phyloP scores from a whole-genome alignment of 108 stramenopile genomes.

The Stephanodiscus minutulus region DNA sequence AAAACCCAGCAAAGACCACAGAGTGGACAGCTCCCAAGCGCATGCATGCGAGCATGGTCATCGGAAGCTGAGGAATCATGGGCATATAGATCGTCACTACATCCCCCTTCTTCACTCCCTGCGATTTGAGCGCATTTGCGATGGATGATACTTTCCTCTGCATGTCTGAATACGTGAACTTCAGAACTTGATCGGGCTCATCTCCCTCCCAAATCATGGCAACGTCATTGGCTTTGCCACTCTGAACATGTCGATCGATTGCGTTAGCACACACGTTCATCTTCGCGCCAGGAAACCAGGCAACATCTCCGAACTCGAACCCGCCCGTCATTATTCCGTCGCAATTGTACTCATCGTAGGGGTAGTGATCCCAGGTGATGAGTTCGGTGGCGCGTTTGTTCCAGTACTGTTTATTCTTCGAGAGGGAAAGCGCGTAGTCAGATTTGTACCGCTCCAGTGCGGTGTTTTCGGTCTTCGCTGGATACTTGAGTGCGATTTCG shows the following conservation, averaged over 20 bases:
- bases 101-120: slow-evolving; percentile 71
- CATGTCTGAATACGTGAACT: slow-evolving; percentile 75
- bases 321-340: slow-evolving; percentile 36
- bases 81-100: slow-evolving; percentile 90
- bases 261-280: slow-evolving; percentile 77
- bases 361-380: slow-evolving; percentile 48
- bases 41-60: slow-evolving; percentile 88
- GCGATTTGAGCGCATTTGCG: slow-evolving; percentile 86
- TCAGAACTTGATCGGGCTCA: slow-evolving; percentile 54
- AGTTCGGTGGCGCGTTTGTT: slow-evolving; percentile 33
- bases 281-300: slow-evolving; percentile 75
- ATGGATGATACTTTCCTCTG: slow-evolving; percentile 63
- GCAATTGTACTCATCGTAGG: slow-evolving; percentile 23
- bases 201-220: slow-evolving; percentile 89
- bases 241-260: slow-evolving; percentile 57
- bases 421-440: slow-evolving; percentile 33
- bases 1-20: slow-evolving; percentile 96
- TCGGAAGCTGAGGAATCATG: slow-evolving; percentile 88
- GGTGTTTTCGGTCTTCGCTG: slow-evolving; percentile 32
- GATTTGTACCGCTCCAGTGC: slow-evolving; percentile 37
- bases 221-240: slow-evolving; percentile 48
- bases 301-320: slow-evolving; percentile 63
- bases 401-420: slow-evolving; percentile 44
- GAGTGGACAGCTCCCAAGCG: slow-evolving; percentile 88
- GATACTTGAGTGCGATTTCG: slow-evolving; percentile 33